These are phyloP conservation scores for Xylariaceae sp. DNA, from an alignment of 2,329 filamentous ascomycete species.

Conservation along the genomic window DNA sequence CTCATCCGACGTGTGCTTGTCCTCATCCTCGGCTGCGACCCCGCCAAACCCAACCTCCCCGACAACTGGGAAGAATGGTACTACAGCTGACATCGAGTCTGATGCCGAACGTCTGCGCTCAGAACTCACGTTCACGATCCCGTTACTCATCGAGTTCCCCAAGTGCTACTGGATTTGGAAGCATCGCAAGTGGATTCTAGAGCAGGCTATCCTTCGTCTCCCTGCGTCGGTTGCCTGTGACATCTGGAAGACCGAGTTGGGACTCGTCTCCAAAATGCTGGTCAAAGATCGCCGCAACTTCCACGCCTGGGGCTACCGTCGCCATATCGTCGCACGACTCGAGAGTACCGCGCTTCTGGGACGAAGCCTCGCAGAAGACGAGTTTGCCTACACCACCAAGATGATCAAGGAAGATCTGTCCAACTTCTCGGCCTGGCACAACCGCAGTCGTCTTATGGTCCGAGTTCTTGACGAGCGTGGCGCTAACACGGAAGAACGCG, in stretches of 20 bases:
- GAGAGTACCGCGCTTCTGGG: slow-evolving; percentile 53
- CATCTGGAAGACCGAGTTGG: slow-evolving; percentile 82
- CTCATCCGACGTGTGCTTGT: slow-evolving; percentile 57
- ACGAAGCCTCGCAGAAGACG: slow-evolving; percentile 65
- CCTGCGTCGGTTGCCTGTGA: slow-evolving; percentile 49
- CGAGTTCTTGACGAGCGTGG: slow-evolving; percentile 65
- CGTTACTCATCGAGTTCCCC: slow-evolving; percentile 76
- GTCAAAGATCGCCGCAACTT: slow-evolving; percentile 84
- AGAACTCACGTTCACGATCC: slow-evolving; percentile 78
- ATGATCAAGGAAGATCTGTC: slow-evolving; percentile 83
- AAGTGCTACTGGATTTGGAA: slow-evolving; percentile 99
- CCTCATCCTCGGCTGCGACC: slow-evolving; percentile 49
- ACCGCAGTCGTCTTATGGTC: slow-evolving; percentile 77
- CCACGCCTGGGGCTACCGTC: slow-evolving; percentile 91
- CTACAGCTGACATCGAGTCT: slow-evolving; percentile 39
- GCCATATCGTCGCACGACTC: slow-evolving; percentile 69
- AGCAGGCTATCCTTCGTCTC: slow-evolving; percentile 63
- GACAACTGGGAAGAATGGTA: slow-evolving; percentile 49
- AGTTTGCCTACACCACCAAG: slow-evolving; percentile 84
- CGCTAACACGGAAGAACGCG: slow-evolving; percentile 58
- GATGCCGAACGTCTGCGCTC: slow-evolving; percentile 54
- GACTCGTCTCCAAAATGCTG: slow-evolving; percentile 82
- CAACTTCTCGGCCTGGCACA: slow-evolving; percentile 98
- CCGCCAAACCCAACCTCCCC: slow-evolving; percentile 43
- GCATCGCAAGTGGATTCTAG: slow-evolving; percentile 79